phyloP scores from a whole-genome alignment of 768 basidiomycete genomes.

The Nevesoporus exiguus region DNA sequence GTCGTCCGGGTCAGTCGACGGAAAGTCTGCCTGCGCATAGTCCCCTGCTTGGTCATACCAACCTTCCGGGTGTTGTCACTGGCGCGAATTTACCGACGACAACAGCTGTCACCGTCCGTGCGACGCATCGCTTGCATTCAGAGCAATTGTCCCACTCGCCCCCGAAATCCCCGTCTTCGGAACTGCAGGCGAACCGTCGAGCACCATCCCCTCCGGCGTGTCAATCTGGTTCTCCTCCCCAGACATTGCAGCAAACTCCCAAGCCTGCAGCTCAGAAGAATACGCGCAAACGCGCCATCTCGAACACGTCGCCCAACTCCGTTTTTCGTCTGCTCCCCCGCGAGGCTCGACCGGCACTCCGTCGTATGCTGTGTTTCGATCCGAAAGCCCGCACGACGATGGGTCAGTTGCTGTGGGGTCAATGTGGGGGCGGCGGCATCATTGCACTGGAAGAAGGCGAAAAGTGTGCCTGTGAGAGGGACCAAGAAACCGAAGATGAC shows the following conservation, averaged over 20 bases:
- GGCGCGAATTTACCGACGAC: conserved; percentile 6
- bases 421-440: conserved; percentile 68
- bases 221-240: conserved; percentile 6
- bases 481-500: conserved; percentile 21
- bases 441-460: conserved; percentile 41
- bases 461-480: conserved; percentile 63
- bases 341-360: conserved; percentile 84
- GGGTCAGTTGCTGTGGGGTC: conserved; percentile 83
- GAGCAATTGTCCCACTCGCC: conserved; percentile 10
- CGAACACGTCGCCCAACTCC: conserved; percentile 54
- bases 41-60: conserved; percentile 3
- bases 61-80: not conserved
- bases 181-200: conserved; percentile 25
- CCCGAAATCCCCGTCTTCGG: conserved; percentile 10
- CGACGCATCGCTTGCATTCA: not conserved
- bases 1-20: conserved; percentile 72
- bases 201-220: conserved; percentile 21
- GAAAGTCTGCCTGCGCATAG: conserved; percentile 51
- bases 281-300: conserved; percentile 21
- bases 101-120: not conserved
- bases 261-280: conserved; percentile 45
- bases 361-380: conserved; percentile 92
- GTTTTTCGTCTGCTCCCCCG: conserved; percentile 95
- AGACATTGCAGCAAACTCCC: conserved; percentile 24
- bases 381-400: conserved; percentile 87